Conservation (phyloP, 495 filamentous ascomycete genomes). For the Hapsidospora chrysogenum region DNA sequence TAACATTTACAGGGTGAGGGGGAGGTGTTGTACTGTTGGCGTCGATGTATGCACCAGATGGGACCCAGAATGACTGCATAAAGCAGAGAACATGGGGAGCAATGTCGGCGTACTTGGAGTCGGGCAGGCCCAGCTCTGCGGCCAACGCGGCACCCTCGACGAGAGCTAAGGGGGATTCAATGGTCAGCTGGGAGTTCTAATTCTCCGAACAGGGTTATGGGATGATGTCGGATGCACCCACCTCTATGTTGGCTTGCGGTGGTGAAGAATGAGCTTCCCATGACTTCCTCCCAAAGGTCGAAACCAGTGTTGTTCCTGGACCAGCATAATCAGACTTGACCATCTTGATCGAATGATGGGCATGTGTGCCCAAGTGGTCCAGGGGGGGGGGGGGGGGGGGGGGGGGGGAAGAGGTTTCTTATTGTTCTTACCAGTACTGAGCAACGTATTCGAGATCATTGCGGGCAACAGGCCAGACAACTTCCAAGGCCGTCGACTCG, state of each 20-base stretch:
- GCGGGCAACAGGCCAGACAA: slow-evolving; percentile 45
- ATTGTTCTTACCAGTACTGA: slow-evolving; percentile 41
- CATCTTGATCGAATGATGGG: no score
- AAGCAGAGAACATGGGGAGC: slow-evolving; percentile 46
- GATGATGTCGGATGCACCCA: background rate
- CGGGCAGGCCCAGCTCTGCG: slow-evolving; percentile 21
- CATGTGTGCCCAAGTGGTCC: no score
- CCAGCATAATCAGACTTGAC: no score
- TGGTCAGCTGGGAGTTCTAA: background rate
- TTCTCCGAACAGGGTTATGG: background rate
- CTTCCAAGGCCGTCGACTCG: slow-evolving; percentile 15
- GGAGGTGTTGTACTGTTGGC: slow-evolving; percentile 30
- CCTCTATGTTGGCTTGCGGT: slow-evolving; percentile 20
- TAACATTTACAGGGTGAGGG: no score
- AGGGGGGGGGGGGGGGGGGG: no score
- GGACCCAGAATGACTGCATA: slow-evolving; percentile 45
- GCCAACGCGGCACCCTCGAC: slow-evolving; percentile 49
- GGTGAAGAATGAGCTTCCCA: slow-evolving; percentile 44
- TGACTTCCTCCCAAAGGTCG: slow-evolving; percentile 59
- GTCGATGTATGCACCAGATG: slow-evolving; percentile 32
- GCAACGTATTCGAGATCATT: slow-evolving; percentile 56
- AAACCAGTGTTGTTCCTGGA: slow-evolving; percentile 39
- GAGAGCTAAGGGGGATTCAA: slow-evolving; percentile 26
- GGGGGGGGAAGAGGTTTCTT: slow-evolving; percentile 1
- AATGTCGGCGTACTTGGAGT: slow-evolving; percentile 30